These are phyloP conservation scores for Candida nonsorbophila DNA, from an alignment of 805 yeast genomes.

Conservation along the genomic window DNA sequence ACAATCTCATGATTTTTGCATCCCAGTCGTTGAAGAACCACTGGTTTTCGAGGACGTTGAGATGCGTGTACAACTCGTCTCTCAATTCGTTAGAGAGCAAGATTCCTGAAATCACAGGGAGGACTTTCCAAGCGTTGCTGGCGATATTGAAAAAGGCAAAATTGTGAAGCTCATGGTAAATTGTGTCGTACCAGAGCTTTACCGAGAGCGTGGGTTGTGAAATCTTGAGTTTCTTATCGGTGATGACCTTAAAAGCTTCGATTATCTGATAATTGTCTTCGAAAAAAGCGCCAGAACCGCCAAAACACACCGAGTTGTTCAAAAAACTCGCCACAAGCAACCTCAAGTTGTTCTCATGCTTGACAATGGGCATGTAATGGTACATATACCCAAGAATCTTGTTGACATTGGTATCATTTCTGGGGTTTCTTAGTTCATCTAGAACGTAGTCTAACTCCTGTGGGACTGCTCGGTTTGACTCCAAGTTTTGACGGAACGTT, in stretches of 20 bases:
- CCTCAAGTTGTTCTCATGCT: conserved; percentile 41
- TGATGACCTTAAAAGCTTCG: conserved; percentile 44
- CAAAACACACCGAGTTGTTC: conserved; percentile 34
- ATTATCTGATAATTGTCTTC: conserved; percentile 32
- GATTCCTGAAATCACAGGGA: conserved; percentile 46
- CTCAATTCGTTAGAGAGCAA: conserved; percentile 30
- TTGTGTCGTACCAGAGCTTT: conserved; percentile 35
- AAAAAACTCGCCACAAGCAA: conserved; percentile 41
- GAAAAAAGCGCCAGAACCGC: conserved; percentile 13
- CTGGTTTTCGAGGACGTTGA: conserved; percentile 18
- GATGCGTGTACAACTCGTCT: conserved; percentile 23
- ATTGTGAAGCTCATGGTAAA: conserved; percentile 27
- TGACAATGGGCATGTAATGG: conserved; percentile 47
- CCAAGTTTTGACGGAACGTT: background rate
- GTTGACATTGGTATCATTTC: conserved; percentile 20
- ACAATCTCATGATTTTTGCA: conserved; percentile 18
- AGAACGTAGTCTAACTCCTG: conserved; percentile 46
- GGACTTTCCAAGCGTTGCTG: conserved; percentile 38
- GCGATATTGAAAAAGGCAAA: conserved; percentile 23
- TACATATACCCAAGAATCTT: conserved; percentile 42
- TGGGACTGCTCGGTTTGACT: conserved; percentile 7
- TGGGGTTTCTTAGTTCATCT: conserved; percentile 39
- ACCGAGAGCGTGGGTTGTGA: conserved; percentile 46
- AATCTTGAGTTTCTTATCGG: conserved; percentile 40
- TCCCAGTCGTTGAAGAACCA: conserved; percentile 36